Base-by-base conservation (phyloP, 257 asterid genomes). In the Gardenia jasminoides region DNA sequence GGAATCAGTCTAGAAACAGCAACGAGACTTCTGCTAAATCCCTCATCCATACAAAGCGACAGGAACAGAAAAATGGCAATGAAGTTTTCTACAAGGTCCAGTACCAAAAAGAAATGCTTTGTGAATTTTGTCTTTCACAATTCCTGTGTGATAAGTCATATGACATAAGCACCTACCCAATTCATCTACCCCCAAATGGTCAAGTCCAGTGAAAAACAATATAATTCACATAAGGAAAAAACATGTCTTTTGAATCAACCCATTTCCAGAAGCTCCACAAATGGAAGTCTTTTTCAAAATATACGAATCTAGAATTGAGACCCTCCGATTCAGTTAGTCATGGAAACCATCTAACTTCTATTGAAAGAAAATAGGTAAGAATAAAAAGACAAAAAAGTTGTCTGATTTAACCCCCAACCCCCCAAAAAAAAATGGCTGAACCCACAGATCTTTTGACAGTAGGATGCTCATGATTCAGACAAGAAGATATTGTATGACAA, bases 391-490 rank as follows among this genome's bases (percentile, higher is more conserved):
- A 19, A 16, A 41, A 4, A 22, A 66, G 54, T 31, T 16, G 54
- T 31, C 16, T 50, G 22, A 30, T 66, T 30, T 41, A 48, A 47
- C 41, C 58, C 33, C n/a, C n/a, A n/a, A n/a, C n/a, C n/a, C n/a
- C n/a, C n/a, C n/a, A n/a, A n/a, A 41, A 66, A 30, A 46, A 66
- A 50, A 26, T 41, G 64, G 56, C 30, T 69, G 31, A 69, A 78
- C n/a, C 30, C 28, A 41, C 13, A 33, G 8, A 66, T 47, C 7
- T 28, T 47, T 50, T 4, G 52, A 31, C 15, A 16, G 70, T 67
- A 54, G 61, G 62, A 48, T 8, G 31, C 46, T 69, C n/a, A 78
- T 16, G 72, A 20, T 31, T 77, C 74, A 66, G 67, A 65, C 44
- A 41, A 65, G 44, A 65, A 30, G 74, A 22, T 79, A 52, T 54